Percentiles rank a stretch among this genome's conserved stretches.
Conservation (phyloP, 495 filamentous ascomycete species). For the Pyrenula aspistea region DNA sequence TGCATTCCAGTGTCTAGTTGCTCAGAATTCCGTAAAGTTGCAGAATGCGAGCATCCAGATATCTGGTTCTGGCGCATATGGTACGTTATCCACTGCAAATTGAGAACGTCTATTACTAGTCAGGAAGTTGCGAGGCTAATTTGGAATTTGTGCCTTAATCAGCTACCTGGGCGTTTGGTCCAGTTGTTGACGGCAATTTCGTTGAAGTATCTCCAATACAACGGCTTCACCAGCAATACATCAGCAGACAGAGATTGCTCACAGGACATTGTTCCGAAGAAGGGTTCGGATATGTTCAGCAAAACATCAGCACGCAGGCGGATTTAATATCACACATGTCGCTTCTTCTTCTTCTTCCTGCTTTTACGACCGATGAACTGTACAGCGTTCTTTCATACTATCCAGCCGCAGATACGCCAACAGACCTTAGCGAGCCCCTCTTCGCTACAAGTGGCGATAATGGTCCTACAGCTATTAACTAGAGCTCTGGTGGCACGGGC, state of each 20-base stretch:
- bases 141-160: not conserved
- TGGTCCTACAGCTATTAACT: constrained; percentile 30
- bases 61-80: constrained; percentile 28
- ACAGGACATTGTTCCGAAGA: constrained; percentile 36
- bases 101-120: no score
- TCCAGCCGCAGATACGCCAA: constrained; percentile 16
- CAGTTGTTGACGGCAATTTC: constrained; percentile 50
- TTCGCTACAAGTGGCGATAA: constrained; percentile 36
- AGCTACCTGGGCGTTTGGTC: constrained; percentile 41
- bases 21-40: constrained; percentile 33
- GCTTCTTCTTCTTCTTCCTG: constrained; percentile 37
- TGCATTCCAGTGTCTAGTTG: constrained; percentile 44
- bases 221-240: constrained; percentile 33
- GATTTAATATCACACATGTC: constrained; percentile 31
- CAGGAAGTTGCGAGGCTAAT: no score
- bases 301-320: constrained; percentile 32
- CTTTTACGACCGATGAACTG: constrained; percentile 31
- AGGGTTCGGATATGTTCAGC: constrained; percentile 36
- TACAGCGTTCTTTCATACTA: constrained; percentile 32
- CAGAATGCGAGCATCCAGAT: constrained; percentile 43
- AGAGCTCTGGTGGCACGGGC: constrained; percentile 32
- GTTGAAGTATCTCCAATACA: constrained; percentile 37
- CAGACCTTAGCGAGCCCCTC: constrained; percentile 8
- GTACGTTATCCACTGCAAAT: constrained; percentile 20
- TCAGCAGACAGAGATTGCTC: constrained; percentile 27